A percentile compares a stretch with the other conserved stretches of the same genome.
These are phyloP conservation scores for Pseudogymnoascus destructans DNA, from an alignment of 2,329 filamentous ascomycete species.

Conservation along the genomic window DNA sequence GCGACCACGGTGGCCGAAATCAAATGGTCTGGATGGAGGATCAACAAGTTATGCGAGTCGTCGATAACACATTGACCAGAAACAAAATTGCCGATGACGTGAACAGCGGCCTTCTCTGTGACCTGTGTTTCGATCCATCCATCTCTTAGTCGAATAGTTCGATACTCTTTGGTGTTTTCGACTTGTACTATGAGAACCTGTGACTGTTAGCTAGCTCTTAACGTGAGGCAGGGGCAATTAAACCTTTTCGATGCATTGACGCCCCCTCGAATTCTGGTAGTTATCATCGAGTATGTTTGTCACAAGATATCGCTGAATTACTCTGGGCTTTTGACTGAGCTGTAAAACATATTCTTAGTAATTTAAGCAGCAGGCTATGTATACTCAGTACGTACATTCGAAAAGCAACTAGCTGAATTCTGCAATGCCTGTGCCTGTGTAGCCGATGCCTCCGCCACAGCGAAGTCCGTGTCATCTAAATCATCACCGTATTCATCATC, in stretches of 20 bases:
- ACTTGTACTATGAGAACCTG: slow-evolving; percentile 73
- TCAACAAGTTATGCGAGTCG: slow-evolving; percentile 70
- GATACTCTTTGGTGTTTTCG: slow-evolving; percentile 53
- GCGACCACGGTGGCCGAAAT: slow-evolving; percentile 90
- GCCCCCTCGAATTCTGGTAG: slow-evolving; percentile 51
- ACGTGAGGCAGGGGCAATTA: not conserved
- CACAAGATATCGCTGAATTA: slow-evolving; percentile 79
- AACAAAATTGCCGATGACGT: slow-evolving; percentile 72
- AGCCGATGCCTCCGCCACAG: slow-evolving; percentile 59
- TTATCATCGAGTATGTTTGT: slow-evolving; percentile 57
- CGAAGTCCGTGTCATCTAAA: slow-evolving; percentile 57
- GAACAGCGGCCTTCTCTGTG: slow-evolving; percentile 62
- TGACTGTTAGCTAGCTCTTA: slow-evolving; percentile 5
- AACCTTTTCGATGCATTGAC: slow-evolving; percentile 55
- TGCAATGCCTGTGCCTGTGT: slow-evolving; percentile 56
- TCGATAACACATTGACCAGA: slow-evolving; percentile 67
- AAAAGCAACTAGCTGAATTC: slow-evolving; percentile 24
- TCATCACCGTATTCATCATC: slow-evolving; percentile 64
- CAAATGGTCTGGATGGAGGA: slow-evolving; percentile 88
- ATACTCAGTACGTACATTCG: slow-evolving; percentile 40
- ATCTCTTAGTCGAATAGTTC: slow-evolving; percentile 63
- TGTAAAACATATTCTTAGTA: slow-evolving; percentile 49
- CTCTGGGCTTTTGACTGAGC: slow-evolving; percentile 53
- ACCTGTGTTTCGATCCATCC: slow-evolving; percentile 79
- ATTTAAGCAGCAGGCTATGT: slow-evolving; percentile 21